Conservation (phyloP, 2,329 filamentous ascomycete genomes). For the Arthroderma sp. region DNA sequence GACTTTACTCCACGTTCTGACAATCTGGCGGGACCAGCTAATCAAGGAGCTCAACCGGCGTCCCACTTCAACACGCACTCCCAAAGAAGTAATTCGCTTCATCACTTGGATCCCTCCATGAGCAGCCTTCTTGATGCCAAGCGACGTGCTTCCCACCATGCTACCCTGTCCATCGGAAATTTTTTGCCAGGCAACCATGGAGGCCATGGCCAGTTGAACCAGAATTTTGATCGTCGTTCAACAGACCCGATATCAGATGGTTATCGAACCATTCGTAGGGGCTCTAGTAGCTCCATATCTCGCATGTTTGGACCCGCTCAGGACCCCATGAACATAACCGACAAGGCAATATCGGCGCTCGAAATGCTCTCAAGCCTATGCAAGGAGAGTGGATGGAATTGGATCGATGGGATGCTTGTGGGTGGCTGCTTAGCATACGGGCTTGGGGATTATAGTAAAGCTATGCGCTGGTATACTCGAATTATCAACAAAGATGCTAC, state of each 20-base stretch:
- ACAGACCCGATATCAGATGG: constrained; percentile 19
- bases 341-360: constrained; percentile 53
- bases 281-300: constrained; percentile 20
- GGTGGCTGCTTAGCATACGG: constrained; percentile 88
- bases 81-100: constrained; percentile 3
- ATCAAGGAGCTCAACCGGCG: constrained; percentile 1
- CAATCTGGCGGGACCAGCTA: neutral
- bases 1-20: constrained; percentile 9
- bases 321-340: constrained; percentile 31
- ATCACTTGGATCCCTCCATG: neutral
- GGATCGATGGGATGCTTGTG: constrained; percentile 85
- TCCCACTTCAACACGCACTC: constrained; percentile 5
- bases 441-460: constrained; percentile 66
- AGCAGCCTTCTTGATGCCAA: constrained; percentile 6
- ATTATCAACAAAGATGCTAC: constrained; percentile 46
- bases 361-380: constrained; percentile 62
- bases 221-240: constrained; percentile 10
- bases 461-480: constrained; percentile 38
- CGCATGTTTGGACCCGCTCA: constrained; percentile 20
- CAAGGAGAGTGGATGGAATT: constrained; percentile 68
- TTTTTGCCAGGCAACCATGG: constrained; percentile 7
- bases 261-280: constrained; percentile 20
- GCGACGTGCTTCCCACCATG: constrained; percentile 5
- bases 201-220: constrained; percentile 7
- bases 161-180: constrained; percentile 9